These are phyloP conservation scores for Pistacia vera DNA, from an alignment of 345 rosid genomes.

Conservation along the genomic window DNA sequence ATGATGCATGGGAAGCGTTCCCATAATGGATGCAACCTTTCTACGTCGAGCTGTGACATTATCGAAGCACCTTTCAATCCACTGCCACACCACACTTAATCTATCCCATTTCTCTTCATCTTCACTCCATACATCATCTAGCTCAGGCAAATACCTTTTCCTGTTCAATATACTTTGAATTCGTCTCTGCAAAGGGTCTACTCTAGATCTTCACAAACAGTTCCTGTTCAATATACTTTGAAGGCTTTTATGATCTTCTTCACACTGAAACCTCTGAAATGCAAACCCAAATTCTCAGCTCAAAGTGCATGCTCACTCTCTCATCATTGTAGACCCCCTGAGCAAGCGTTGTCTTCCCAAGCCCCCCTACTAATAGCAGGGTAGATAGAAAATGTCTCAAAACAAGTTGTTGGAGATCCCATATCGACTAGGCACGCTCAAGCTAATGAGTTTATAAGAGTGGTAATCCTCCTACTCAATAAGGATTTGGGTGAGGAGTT, in stretches of 20 bases:
- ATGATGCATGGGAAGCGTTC: too few species aligned
- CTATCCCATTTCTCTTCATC: conserved; percentile 21
- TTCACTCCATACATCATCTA: too few species aligned
- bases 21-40: conserved; percentile 15
- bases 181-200: conserved; percentile 6
- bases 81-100: not conserved
- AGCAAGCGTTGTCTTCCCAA: conserved; percentile 21
- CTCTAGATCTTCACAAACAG: not conserved
- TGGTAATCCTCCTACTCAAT: too few species aligned
- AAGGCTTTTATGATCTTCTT: not conserved
- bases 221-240: not conserved
- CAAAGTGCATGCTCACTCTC: too few species aligned
- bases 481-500: too few species aligned
- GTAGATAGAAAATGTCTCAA: not conserved
- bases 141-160: too few species aligned
- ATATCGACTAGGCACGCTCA: too few species aligned
- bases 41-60: conserved; percentile 2
- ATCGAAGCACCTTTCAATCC: conserved; percentile 7
- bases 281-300: too few species aligned
- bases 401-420: too few species aligned
- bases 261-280: too few species aligned
- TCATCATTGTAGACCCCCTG: too few species aligned
- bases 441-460: too few species aligned
- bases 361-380: conserved; percentile 1
- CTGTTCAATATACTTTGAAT: not conserved